These are phyloP conservation scores for Benincasa hispida DNA, from an alignment of 306 rosid genomes.

Conservation along the genomic window DNA sequence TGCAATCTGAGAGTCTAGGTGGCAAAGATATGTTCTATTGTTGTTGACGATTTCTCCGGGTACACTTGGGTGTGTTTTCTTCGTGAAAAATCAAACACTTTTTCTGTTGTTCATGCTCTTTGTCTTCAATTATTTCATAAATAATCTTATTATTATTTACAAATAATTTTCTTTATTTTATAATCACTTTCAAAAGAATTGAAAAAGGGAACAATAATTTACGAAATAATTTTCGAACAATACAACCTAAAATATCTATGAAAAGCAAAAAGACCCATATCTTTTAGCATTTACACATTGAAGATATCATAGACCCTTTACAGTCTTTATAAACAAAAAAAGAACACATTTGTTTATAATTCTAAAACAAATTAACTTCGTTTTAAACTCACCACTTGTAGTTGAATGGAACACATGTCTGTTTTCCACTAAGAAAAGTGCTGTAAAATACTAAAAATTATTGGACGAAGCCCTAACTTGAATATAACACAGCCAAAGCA, in stretches of 20 bases:
- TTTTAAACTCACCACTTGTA: not conserved
- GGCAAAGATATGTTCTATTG: no score
- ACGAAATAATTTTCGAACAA: not conserved
- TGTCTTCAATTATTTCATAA: no score
- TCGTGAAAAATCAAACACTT: no score
- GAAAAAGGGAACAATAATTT: no score
- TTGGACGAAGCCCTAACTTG: not conserved
- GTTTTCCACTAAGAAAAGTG: not conserved
- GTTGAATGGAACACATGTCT: not conserved
- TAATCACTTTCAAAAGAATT: no score
- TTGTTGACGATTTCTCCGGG: no score
- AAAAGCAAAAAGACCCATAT: not conserved
- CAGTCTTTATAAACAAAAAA: not conserved
- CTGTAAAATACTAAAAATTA: not conserved
- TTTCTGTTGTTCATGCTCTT: no score
- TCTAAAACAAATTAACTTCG: not conserved
- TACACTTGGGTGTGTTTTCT: no score
- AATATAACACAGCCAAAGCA: not conserved
- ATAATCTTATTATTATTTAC: no score
- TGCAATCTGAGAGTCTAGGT: no score
- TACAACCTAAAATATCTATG: not conserved
- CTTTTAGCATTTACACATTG: not conserved
- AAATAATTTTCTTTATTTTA: no score
- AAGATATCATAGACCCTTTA: not conserved
- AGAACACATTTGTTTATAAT: not conserved